Evolutionary conservation across 768 basidiomycete species (phyloP).

Genomic region (Daedalea quercina): DNA sequence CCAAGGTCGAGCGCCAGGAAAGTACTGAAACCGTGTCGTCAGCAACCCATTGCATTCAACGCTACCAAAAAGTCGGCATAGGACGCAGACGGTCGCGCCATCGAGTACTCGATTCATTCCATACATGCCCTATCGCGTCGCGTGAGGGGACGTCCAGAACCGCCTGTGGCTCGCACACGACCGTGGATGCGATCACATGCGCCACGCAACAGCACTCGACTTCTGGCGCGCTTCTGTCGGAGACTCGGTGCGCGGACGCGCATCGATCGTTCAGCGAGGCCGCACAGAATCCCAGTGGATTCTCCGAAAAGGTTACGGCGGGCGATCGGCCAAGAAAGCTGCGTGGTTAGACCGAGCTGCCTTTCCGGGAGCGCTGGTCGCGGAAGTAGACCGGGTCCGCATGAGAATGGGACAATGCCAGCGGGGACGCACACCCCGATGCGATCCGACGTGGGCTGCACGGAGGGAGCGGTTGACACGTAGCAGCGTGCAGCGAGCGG

Average conservation of each 20-base stretch:
- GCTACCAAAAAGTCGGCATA: too few relatives aligned
- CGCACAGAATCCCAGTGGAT: neutral
- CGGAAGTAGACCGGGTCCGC: neutral
- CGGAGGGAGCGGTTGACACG: neutral
- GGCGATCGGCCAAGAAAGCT: neutral
- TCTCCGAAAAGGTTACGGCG: neutral
- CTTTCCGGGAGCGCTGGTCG: neutral
- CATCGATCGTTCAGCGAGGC: neutral
- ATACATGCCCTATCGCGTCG: too few relatives aligned
- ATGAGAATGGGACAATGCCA: neutral
- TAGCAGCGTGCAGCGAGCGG: neutral
- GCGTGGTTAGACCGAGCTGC: neutral
- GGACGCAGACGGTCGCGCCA: too few relatives aligned
- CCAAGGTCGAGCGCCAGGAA: slow-evolving; percentile 96
- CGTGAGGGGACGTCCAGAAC: too few relatives aligned
- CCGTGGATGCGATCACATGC: neutral
- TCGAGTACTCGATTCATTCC: too few relatives aligned
- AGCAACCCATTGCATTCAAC: neutral
- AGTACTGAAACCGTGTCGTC: slow-evolving; percentile 44
- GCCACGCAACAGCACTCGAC: neutral
- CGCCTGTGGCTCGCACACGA: neutral
- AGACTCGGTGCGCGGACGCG: neutral
- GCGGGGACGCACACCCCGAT: neutral
- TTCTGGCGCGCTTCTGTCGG: neutral
- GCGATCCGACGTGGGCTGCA: neutral